These are phyloP conservation scores for Steccherinum ochraceum DNA, from an alignment of 768 basidiomycete genomes.

Conservation along the genomic window DNA sequence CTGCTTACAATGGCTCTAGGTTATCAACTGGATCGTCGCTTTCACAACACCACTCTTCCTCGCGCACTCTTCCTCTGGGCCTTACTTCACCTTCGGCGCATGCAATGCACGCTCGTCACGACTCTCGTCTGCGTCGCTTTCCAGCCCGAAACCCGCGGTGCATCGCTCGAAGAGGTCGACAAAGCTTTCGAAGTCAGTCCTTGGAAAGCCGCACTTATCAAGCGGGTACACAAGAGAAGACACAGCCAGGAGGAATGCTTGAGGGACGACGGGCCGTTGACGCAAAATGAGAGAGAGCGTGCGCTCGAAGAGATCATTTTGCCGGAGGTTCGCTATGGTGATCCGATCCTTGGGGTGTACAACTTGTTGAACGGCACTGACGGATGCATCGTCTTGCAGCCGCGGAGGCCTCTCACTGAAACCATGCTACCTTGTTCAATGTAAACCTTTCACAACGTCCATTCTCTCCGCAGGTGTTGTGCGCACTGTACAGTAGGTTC, in stretches of 20 bases:
- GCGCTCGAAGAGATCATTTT: too few species aligned
- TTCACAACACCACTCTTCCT: slow-evolving; percentile 43
- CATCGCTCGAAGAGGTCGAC: slow-evolving; percentile 37
- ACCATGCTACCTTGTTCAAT: too few species aligned
- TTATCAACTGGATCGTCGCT: slow-evolving; percentile 38
- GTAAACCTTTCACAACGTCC: too few species aligned
- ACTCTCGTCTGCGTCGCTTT: slow-evolving; percentile 32
- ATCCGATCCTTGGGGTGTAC: slow-evolving; percentile 1
- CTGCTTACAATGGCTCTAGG: slow-evolving; percentile 11
- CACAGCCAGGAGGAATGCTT: background rate
- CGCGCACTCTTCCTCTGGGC: slow-evolving; percentile 34
- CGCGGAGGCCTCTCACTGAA: too few species aligned
- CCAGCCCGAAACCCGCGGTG: slow-evolving; percentile 40
- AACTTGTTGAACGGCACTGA: slow-evolving; percentile 1
- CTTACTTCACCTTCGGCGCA: slow-evolving; percentile 41
- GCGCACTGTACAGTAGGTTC: too few species aligned
- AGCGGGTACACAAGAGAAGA: background rate
- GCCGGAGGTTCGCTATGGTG: slow-evolving; percentile 11
- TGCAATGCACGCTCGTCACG: slow-evolving; percentile 29
- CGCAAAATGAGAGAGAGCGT: background rate
- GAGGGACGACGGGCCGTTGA: background rate
- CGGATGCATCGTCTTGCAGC: too few species aligned
- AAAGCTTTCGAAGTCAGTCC: slow-evolving; percentile 26
- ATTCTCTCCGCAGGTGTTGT: too few species aligned
- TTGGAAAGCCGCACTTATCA: slow-evolving; percentile 7